Evolutionary conservation across 2,329 filamentous ascomycete species (phyloP).

Genomic region (Penicillium sclerotigenum): DNA sequence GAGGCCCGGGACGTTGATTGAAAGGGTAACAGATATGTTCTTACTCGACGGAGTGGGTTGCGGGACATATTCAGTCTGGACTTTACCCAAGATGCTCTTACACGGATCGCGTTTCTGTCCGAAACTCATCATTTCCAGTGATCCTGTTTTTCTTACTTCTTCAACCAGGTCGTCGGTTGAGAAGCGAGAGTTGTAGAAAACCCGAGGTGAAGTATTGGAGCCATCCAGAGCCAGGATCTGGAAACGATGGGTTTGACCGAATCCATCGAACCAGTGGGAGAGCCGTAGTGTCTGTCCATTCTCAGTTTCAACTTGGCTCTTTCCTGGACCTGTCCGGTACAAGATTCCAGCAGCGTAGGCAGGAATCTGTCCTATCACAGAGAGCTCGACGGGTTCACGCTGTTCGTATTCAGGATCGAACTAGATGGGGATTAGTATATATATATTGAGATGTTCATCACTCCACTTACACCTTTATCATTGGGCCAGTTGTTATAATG

Average conservation of each 20-base stretch:
- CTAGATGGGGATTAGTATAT: conserved; percentile 40
- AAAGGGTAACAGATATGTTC: conserved; percentile 66
- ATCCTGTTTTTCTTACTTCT: conserved; percentile 59
- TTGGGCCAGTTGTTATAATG: conserved; percentile 52
- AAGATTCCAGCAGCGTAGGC: conserved; percentile 67
- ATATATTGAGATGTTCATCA: background rate
- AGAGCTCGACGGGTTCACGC: conserved; percentile 61
- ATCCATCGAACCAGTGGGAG: conserved; percentile 79
- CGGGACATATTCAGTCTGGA: conserved; percentile 35
- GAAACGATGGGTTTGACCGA: conserved; percentile 68
- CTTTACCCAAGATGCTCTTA: conserved; percentile 67
- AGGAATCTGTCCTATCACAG: conserved; percentile 65
- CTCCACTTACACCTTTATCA: conserved; percentile 46
- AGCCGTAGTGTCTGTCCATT: conserved; percentile 58
- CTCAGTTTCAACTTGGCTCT: conserved; percentile 59
- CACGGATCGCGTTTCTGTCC: conserved; percentile 72
- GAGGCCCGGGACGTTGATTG: conserved; percentile 62
- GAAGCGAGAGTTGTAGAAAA: conserved; percentile 69
- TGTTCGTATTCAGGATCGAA: conserved; percentile 68
- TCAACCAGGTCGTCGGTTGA: conserved; percentile 64
- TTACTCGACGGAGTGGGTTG: conserved; percentile 56
- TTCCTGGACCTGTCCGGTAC: conserved; percentile 71
- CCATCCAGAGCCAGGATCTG: conserved; percentile 55
- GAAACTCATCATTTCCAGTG: conserved; percentile 59
- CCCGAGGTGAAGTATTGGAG: conserved; percentile 38